Base-by-base conservation (phyloP, 1,139 yeast species). In the Hemisphaericaspora lyxosophila region DNA sequence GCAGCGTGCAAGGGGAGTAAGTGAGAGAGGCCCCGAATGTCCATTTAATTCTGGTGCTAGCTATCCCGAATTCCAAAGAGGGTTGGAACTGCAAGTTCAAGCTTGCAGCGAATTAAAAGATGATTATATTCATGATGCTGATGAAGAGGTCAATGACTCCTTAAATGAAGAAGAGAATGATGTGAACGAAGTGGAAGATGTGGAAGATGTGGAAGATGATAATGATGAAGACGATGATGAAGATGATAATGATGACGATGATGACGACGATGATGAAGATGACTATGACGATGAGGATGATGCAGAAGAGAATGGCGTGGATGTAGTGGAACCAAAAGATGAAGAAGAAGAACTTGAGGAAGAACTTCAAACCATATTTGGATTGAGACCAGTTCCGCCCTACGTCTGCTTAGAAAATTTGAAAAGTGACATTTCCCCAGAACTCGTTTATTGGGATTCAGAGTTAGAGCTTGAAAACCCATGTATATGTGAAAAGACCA, bases 151-250 rank as follows among this genome's bases (percentile, higher is more conserved):
- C 12, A 31, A 35, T 3, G 38, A 29, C 23, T 44, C 40, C 12
- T 16, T 14, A n/a, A n/a, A n/a, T n/a, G 23, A 25, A 24, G n/a
- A 31, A 25, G 36, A 30, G 7, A 36, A 33, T 33, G 36, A 36
- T 11, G 42, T 26, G 14, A 16, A 18, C 14, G 41, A 34, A 13
- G 35, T 30, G 33, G 42, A 36, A 14, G 38, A 28, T 13, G 34
- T 17, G 14, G 36, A 32, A 7, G 35, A 17, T 11, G 41, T 31
- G 11, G 38, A 33, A 9, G 40, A 28, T n/a, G 18, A 24, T 9
- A 33, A 30, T 6, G 33, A 37, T 12, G 33, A 35, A 19, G 27
- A 20, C 4, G 12, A 13, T 19, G 17, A n/a, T 30, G 20, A n/a
- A 20, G 22, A 11, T 26, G 33, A 22, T 3, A 22, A 29, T 8